A percentile compares a stretch with the other conserved stretches of the same genome.
Conservation (phyloP, 1,284 basidiomycete species). For the Sporisorium scitamineum region DNA sequence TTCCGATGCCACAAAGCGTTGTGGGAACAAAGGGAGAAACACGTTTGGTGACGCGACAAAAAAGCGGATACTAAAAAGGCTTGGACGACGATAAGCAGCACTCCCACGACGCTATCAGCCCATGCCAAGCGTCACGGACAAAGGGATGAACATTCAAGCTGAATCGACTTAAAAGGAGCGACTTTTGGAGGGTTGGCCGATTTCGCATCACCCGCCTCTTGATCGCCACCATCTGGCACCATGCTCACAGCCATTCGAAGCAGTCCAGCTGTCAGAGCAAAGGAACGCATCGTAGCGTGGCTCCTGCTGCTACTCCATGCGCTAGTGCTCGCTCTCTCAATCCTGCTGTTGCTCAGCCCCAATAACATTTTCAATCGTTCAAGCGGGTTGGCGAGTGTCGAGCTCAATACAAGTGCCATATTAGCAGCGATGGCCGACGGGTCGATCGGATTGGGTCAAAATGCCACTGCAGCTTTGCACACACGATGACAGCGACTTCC, state of each 20-base stretch:
- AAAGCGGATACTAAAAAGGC: neutral
- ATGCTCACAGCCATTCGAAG: slow-evolving; percentile 23
- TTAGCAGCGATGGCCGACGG: neutral
- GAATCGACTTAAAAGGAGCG: too few relatives aligned
- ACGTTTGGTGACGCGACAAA: slow-evolving; percentile 27
- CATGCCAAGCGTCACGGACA: too few relatives aligned
- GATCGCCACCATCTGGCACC: neutral
- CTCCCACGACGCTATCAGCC: too few relatives aligned
- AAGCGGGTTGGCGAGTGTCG: slow-evolving; percentile 39
- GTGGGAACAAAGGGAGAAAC: neutral
- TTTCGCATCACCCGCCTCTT: neutral
- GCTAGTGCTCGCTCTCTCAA: slow-evolving; percentile 16
- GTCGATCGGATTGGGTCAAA: neutral
- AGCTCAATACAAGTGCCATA: slow-evolving; percentile 12
- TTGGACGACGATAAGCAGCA: neutral
- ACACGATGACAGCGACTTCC: slow-evolving; percentile 2
- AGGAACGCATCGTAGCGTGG: slow-evolving; percentile 36
- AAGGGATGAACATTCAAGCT: too few relatives aligned
- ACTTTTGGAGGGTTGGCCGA: too few relatives aligned
- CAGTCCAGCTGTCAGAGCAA: slow-evolving; percentile 6
- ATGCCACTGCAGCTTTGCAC: neutral
- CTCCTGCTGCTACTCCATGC: slow-evolving; percentile 23
- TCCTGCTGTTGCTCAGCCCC: slow-evolving; percentile 30
- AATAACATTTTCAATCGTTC: slow-evolving; percentile 22
- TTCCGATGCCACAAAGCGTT: neutral